These are phyloP conservation scores for Vaccinium corymbosum DNA, from an alignment of 148 eudicot genomes.

Conservation along the genomic window DNA sequence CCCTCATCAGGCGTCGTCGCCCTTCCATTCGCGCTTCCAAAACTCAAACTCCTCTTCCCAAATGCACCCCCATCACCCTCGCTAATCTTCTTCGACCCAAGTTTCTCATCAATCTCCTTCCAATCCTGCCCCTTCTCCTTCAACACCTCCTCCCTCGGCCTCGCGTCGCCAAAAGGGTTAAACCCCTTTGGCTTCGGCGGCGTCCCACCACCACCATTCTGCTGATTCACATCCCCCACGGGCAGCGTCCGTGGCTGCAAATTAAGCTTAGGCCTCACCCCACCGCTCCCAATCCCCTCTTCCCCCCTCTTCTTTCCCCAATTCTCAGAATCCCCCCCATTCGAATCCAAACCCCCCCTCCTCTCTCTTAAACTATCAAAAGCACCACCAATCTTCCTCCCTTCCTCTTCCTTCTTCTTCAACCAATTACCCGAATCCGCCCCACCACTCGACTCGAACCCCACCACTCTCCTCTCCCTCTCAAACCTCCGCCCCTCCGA, in stretches of 20 bases:
- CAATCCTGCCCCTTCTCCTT: conserved; percentile 88
- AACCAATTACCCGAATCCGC: conserved; percentile 54
- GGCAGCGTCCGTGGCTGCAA: conserved; percentile 79
- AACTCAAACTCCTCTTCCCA: conserved; percentile 58
- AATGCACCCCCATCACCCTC: conserved; percentile 33
- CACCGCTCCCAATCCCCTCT: conserved; percentile 28
- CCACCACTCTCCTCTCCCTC: conserved; percentile 61
- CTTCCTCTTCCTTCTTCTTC: conserved; percentile 51
- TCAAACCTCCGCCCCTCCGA: conserved; percentile 39
- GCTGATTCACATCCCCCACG: conserved; percentile 27
- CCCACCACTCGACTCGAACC: conserved; percentile 54
- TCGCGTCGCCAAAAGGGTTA: conserved; percentile 85
- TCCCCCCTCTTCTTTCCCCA: conserved; percentile 57
- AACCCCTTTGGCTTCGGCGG: conserved; percentile 47
- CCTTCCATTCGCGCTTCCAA: conserved; percentile 43
- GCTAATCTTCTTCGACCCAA: conserved; percentile 57
- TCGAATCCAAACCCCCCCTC: conserved; percentile 41
- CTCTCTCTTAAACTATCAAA: conserved; percentile 54
- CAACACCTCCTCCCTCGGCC: conserved; percentile 98
- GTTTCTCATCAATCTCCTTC: conserved; percentile 94
- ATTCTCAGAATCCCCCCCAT: conserved; percentile 41
- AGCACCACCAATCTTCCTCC: conserved; percentile 36
- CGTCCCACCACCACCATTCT: conserved; percentile 19
- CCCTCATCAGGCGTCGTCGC: conserved; percentile 33
- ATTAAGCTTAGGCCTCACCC: conserved; percentile 68